These are phyloP conservation scores for Lojkania enalia DNA, from an alignment of 2,329 filamentous ascomycete genomes.

Conservation along the genomic window DNA sequence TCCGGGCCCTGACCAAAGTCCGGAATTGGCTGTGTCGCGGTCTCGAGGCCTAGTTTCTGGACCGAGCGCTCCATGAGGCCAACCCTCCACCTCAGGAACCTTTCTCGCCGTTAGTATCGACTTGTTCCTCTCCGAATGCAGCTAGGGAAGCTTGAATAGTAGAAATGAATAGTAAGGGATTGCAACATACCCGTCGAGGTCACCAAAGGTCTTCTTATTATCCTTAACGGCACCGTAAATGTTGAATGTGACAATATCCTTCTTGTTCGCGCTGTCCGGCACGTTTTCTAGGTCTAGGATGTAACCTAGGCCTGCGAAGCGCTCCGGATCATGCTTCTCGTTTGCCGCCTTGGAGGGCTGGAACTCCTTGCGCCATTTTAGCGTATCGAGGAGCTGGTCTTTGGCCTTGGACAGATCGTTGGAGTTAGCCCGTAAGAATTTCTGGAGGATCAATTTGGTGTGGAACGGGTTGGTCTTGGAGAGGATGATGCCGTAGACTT, in stretches of 20 bases:
- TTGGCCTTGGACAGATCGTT: conserved; percentile 73
- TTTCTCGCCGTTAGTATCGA: no score
- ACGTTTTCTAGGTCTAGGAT: conserved; percentile 69
- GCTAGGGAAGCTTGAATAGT: no score
- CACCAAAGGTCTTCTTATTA: conserved; percentile 77
- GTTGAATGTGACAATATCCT: conserved; percentile 83
- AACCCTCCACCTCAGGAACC: conserved; percentile 87
- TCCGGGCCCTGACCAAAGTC: conserved; percentile 68
- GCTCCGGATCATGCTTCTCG: conserved; percentile 64
- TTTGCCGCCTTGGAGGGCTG: conserved; percentile 69
- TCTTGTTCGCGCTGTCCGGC: conserved; percentile 56
- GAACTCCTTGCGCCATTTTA: conserved; percentile 80
- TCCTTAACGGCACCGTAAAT: conserved; percentile 88
- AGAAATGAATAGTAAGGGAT: no score
- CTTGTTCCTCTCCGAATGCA: no score
- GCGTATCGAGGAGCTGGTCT: conserved; percentile 75
- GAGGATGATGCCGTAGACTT: conserved; percentile 87
- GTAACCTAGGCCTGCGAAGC: conserved; percentile 80
- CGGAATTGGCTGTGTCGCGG: conserved; percentile 71
- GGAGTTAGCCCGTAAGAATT: conserved; percentile 89
- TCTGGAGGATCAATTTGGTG: conserved; percentile 83
- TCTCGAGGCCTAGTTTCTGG: conserved; percentile 69
- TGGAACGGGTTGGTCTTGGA: conserved; percentile 60
- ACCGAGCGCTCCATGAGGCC: conserved; percentile 88
- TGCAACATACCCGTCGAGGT: no score